Conservation (phyloP, 1,284 basidiomycete genomes). For the Ganoderma boninense region DNA sequence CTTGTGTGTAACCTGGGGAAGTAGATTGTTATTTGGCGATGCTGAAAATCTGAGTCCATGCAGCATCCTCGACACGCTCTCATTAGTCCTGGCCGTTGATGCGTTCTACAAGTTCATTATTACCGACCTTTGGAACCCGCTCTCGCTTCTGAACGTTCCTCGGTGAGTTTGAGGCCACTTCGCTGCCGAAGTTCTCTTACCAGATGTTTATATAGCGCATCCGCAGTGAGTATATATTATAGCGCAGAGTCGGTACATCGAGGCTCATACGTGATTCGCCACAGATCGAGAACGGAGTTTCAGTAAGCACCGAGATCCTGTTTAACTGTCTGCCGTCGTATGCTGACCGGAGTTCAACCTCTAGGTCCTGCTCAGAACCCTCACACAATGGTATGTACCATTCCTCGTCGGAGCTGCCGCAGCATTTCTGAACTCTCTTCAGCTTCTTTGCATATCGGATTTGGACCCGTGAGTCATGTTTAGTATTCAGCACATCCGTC, state of each 20-base stretch:
- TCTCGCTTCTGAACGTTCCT: background rate
- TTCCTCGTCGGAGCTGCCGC: background rate
- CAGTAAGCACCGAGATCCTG: background rate
- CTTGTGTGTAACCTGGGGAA: background rate
- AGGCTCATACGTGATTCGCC: background rate
- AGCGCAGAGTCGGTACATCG: background rate
- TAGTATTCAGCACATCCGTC: background rate
- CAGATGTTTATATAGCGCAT: background rate
- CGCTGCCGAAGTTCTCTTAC: background rate
- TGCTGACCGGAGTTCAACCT: background rate
- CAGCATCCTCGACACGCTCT: background rate
- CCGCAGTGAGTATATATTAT: background rate
- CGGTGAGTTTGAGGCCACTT: background rate
- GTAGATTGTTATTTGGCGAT: no score
- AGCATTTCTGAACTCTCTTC: background rate
- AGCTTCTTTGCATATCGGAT: background rate
- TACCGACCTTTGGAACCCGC: background rate
- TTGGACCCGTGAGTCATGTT: background rate
- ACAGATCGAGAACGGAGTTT: background rate
- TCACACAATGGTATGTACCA: background rate
- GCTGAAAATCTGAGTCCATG: background rate
- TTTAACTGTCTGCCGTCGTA: background rate
- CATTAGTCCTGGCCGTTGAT: background rate
- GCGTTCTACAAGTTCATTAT: background rate
- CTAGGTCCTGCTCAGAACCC: background rate